A percentile compares a stretch with the other conserved stretches of the same genome.
Evolutionary conservation across 106 monocot genomes (phyloP).

Genomic region (Platanthera zijinensis): DNA sequence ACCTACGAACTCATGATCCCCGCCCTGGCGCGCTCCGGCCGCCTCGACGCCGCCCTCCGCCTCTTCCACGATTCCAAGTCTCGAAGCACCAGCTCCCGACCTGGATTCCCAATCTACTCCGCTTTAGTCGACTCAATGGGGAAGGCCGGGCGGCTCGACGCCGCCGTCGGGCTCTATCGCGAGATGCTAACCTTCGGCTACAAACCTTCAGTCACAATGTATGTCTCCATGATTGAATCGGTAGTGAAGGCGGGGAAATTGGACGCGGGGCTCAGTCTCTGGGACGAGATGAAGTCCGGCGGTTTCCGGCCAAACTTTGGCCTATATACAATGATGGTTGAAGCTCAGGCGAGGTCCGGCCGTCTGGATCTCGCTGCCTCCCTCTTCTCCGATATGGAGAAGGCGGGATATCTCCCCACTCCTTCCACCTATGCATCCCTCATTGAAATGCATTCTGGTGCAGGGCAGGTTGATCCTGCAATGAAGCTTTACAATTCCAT

Average conservation of each 20-base stretch:
- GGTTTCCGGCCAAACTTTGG: constrained; percentile 83
- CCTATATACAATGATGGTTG: constrained; percentile 83
- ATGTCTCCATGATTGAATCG: constrained; percentile 61
- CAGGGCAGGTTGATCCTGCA: constrained; percentile 63
- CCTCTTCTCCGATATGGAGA: constrained; percentile 86
- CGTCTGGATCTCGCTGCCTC: constrained; percentile 46
- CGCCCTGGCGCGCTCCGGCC: constrained; percentile 66
- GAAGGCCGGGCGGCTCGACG: constrained; percentile 82
- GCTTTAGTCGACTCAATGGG: constrained; percentile 72
- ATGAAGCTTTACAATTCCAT: constrained; percentile 82
- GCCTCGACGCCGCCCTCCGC: constrained; percentile 66
- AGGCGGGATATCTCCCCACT: constrained; percentile 80
- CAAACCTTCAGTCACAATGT: constrained; percentile 36
- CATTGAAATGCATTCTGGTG: constrained; percentile 64
- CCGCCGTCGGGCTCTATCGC: constrained; percentile 47
- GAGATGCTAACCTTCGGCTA: constrained; percentile 67
- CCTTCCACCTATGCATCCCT: constrained; percentile 69
- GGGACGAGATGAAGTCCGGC: constrained; percentile 71
- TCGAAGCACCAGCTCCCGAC: constrained; percentile 1
- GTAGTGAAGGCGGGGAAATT: constrained; percentile 85
- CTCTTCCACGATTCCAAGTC: constrained; percentile 54
- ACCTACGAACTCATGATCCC: constrained; percentile 81
- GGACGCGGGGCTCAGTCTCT: constrained; percentile 57
- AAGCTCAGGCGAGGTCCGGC: constrained; percentile 75
- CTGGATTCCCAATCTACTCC: constrained; percentile 38